Percentiles rank a stretch among this genome's conserved stretches.
Conservation (phyloP, 306 rosid species). For the Dicorynia guianensis region DNA sequence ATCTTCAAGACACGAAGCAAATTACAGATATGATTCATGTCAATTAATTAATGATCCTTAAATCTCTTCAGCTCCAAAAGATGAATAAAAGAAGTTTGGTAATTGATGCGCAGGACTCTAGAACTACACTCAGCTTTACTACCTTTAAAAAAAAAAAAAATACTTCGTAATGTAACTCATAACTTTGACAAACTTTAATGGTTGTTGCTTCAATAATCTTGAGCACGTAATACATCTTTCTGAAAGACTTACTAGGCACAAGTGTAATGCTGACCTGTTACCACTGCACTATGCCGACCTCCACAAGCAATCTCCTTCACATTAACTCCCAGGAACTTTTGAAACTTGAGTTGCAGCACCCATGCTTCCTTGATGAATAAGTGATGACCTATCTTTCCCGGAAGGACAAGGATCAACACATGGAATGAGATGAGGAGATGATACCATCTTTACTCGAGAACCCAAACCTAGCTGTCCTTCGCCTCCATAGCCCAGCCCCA, state of each 20-base stretch:
- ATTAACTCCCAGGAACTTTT: constrained; percentile 64
- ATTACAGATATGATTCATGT: not conserved
- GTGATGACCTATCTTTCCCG: constrained; percentile 65
- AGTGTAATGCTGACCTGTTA: constrained; percentile 68
- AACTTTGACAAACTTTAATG: not conserved
- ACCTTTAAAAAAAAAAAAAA: not conserved
- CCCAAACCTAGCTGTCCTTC: constrained; percentile 99
- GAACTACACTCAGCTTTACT: constrained; percentile 16
- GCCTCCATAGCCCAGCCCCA: constrained; percentile 99
- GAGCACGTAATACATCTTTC: not conserved
- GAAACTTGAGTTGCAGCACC: constrained; percentile 51
- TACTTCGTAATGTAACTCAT: not conserved
- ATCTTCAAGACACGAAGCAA: constrained; percentile 1
- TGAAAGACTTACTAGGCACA: constrained; percentile 14
- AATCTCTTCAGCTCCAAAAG: not conserved
- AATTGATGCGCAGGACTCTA: constrained; percentile 18
- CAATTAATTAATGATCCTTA: too few relatives aligned
- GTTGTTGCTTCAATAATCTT: not conserved
- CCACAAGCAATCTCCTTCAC: constrained; percentile 90
- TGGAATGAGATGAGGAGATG: constrained; percentile 81
- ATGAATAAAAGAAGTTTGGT: not conserved
- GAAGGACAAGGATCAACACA: constrained; percentile 65
- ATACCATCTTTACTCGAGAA: constrained; percentile 82
- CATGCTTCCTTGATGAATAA: constrained; percentile 48
- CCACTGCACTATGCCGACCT: constrained; percentile 87